Conservation (phyloP, 148 eudicot genomes). For the Silene conica region DNA sequence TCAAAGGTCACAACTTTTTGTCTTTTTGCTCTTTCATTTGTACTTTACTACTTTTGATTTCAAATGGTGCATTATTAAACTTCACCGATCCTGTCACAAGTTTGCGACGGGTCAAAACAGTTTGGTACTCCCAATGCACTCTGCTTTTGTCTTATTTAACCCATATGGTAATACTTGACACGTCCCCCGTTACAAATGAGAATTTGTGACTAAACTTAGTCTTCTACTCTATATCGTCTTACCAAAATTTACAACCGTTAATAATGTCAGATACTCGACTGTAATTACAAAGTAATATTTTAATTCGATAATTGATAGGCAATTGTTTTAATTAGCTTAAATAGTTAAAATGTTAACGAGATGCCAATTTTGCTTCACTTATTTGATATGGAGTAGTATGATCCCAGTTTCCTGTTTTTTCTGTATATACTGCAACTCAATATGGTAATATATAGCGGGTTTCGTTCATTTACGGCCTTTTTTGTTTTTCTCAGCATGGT, state of each 20-base stretch:
- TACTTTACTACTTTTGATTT: slow-evolving; percentile 24
- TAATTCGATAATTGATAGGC: neutral
- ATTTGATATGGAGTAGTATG: neutral
- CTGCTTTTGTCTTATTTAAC: too few relatives aligned
- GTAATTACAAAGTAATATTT: too few relatives aligned
- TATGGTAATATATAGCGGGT: neutral
- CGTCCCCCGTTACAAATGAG: too few relatives aligned
- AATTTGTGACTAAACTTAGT: slow-evolving; percentile 7
- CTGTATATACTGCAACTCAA: neutral
- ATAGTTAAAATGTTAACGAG: neutral
- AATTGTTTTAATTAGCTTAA: neutral
- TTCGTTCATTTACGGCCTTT: neutral
- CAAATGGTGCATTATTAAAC: slow-evolving; percentile 9
- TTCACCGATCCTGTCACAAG: too few relatives aligned
- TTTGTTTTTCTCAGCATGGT: neutral
- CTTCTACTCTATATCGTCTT: neutral
- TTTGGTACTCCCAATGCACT: too few relatives aligned
- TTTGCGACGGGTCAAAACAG: too few relatives aligned
- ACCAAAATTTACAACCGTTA: neutral
- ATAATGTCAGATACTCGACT: neutral
- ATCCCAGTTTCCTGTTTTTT: neutral
- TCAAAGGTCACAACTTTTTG: slow-evolving; percentile 18
- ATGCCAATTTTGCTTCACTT: neutral
- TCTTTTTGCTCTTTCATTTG: slow-evolving; percentile 27
- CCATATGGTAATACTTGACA: too few relatives aligned